These are phyloP conservation scores for Fomitopsis betulina DNA, from an alignment of 1,284 basidiomycete genomes.

Conservation along the genomic window DNA sequence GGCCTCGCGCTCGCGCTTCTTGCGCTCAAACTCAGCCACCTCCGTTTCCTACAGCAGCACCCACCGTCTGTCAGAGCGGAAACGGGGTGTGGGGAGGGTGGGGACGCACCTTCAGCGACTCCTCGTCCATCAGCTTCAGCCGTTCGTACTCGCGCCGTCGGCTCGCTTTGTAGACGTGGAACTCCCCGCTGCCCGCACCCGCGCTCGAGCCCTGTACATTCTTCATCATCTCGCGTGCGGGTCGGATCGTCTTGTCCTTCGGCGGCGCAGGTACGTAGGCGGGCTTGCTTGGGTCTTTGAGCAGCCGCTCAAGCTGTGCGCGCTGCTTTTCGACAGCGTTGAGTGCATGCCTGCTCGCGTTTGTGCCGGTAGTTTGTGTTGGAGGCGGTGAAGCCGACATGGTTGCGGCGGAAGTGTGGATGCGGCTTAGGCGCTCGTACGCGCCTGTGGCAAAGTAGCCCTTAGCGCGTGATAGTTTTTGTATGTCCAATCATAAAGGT, in stretches of 20 bases:
- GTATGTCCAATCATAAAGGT: too few species aligned
- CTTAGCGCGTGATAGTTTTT: not conserved
- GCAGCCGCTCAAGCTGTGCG: conserved; percentile 75
- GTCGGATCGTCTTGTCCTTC: conserved; percentile 74
- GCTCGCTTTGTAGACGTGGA: conserved; percentile 98
- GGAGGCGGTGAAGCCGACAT: conserved; percentile 24
- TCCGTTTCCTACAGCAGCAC: conserved; percentile 51
- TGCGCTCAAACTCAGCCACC: conserved; percentile 60
- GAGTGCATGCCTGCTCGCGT: conserved; percentile 55
- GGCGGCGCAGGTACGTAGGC: conserved; percentile 71
- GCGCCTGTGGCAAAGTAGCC: not conserved
- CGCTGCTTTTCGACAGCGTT: conserved; percentile 73
- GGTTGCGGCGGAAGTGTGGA: not conserved
- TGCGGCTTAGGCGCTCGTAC: not conserved
- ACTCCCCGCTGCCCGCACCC: conserved; percentile 91
- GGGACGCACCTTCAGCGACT: conserved; percentile 63
- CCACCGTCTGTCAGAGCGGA: not conserved
- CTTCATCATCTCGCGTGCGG: conserved; percentile 95
- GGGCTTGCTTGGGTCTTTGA: conserved; percentile 83
- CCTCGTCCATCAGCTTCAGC: conserved; percentile 86
- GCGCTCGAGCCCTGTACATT: conserved; percentile 94
- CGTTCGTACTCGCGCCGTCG: conserved; percentile 94
- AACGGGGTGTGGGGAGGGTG: not conserved
- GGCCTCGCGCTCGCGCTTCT: conserved; percentile 60
- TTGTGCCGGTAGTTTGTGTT: conserved; percentile 17